Base-by-base conservation (phyloP, 257 asterid species). In the Nicotiana tomentosiformis region DNA sequence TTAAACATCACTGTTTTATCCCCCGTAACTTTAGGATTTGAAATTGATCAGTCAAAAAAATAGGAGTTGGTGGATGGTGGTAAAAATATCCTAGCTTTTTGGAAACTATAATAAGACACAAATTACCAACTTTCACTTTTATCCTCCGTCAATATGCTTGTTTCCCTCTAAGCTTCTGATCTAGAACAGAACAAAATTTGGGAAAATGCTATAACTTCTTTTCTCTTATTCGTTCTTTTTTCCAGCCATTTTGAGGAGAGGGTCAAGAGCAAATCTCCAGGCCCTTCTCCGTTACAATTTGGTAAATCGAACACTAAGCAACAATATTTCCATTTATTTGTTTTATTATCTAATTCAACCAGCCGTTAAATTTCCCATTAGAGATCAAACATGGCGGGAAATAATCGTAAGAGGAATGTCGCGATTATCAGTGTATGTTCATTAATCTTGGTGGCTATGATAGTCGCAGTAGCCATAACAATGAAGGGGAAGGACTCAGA, bases 401-500 rank as follows among this genome's bases (percentile, higher is more conserved):
- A 89, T 7, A 82, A 89, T 4, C 74, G 74, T 7, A 88, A 78
- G 88, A 92, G 85, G 76, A 92, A 92, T 55, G 62, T 85, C 1
- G 69, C 69, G 5, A 35, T 90, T n/a, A 80, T 91, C 20, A 39
- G 83, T 0, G 86, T 93, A 1, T 84, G 90, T 35, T 90, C 93
- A 14, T 7, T 88, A 0, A 74, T 92, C 79, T 85, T 93, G 56
- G 90, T 91, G 7, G 93, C 94, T 4, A 88, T 93, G 94, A 88
- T 91, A 39, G 89, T 89, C 4, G 96, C 93, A 4, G 81, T 90
- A 3, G 66, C 88, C 39, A 11, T 90, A 2, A 88, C 87, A 12
- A 69, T 78, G 64, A 77, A 32, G 4, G 82, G 70, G 0, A 55
- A 18, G 0, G 88, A 77, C 1, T 12, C 84, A 0, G 77, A 84